A percentile compares a stretch with the other conserved stretches of the same genome.
Conservation (phyloP, 805 yeast genomes). For the Yarrowia phangngaensis region DNA sequence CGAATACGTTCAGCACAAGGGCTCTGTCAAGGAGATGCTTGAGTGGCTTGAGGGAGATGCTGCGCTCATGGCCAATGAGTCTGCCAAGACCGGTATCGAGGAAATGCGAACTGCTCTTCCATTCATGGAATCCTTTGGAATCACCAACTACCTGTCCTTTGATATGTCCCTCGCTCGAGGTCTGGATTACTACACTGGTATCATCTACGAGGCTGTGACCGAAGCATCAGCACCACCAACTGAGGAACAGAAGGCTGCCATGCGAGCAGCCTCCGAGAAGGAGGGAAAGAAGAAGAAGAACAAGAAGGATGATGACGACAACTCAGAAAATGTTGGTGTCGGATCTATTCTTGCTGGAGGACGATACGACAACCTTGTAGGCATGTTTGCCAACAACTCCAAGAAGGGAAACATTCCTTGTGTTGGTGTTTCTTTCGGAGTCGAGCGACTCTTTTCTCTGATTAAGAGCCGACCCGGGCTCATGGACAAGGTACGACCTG, state of each 20-base stretch:
- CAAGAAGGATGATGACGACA: constrained; percentile 70
- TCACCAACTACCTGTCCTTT: constrained; percentile 60
- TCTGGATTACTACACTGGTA: constrained; percentile 93
- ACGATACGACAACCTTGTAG: constrained; percentile 92
- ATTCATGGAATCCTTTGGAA: constrained; percentile 79
- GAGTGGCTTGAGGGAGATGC: constrained; percentile 55
- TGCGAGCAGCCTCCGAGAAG: constrained; percentile 32
- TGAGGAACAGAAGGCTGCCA: constrained; percentile 63
- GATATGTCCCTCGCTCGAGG: constrained; percentile 97
- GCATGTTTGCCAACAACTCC: constrained; percentile 86
- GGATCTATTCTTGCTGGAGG: constrained; percentile 99
- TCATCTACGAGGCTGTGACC: constrained; percentile 95
- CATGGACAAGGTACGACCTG: constrained; percentile 65
- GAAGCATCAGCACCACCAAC: constrained; percentile 93
- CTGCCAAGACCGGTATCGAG: constrained; percentile 73
- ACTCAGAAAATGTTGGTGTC: constrained; percentile 94
- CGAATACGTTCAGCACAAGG: constrained; percentile 79
- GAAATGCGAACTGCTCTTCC: constrained; percentile 75
- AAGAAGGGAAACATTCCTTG: constrained; percentile 84
- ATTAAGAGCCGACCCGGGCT: constrained; percentile 70
- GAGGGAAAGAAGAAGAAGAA: constrained; percentile 43
- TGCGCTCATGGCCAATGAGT: constrained; percentile 55
- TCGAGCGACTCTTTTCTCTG: constrained; percentile 88
- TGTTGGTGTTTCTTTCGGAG: constrained; percentile 96
- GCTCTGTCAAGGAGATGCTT: constrained; percentile 49